These are phyloP conservation scores for Fusarium xyrophilum DNA, from an alignment of 2,329 filamentous ascomycete genomes.

Conservation along the genomic window DNA sequence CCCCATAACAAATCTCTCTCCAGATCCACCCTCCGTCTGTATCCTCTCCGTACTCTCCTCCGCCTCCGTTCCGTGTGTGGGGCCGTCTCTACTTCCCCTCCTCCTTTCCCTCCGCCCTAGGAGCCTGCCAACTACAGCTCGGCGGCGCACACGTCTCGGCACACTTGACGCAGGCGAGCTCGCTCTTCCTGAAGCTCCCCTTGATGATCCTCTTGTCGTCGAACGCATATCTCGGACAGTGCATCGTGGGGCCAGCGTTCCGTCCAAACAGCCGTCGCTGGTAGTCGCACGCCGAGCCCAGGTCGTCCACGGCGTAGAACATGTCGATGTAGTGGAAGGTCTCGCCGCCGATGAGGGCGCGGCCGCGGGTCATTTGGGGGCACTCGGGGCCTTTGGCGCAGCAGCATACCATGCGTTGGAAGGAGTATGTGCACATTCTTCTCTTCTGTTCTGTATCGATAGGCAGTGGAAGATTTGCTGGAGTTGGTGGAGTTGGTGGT, in stretches of 20 bases:
- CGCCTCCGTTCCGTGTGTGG: neutral
- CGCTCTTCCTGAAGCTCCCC: constrained; percentile 36
- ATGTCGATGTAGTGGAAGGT: constrained; percentile 38
- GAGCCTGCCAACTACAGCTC: constrained; percentile 40
- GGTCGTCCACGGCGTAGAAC: constrained; percentile 39
- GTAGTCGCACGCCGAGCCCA: constrained; percentile 41
- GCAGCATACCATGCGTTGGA: constrained; percentile 40
- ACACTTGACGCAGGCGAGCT: constrained; percentile 40
- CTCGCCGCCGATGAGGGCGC: constrained; percentile 34
- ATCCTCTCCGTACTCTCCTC: neutral
- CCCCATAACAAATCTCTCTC: neutral
- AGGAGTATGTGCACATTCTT: constrained; percentile 41
- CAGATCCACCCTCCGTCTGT: neutral
- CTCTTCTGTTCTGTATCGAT: no score
- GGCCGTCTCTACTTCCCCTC: neutral
- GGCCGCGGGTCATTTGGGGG: constrained; percentile 36
- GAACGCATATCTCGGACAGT: constrained; percentile 38
- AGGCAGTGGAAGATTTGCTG: no score
- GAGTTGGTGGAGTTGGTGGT: no score
- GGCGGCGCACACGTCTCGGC: constrained; percentile 41
- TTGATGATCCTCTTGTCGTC: constrained; percentile 41
- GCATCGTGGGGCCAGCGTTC: constrained; percentile 32
- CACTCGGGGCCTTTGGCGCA: constrained; percentile 41
- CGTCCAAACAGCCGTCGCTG: constrained; percentile 39
- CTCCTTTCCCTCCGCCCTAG: constrained; percentile 15